phyloP scores from a whole-genome alignment of 345 rosid genomes.

The Syzygium aromaticum region DNA sequence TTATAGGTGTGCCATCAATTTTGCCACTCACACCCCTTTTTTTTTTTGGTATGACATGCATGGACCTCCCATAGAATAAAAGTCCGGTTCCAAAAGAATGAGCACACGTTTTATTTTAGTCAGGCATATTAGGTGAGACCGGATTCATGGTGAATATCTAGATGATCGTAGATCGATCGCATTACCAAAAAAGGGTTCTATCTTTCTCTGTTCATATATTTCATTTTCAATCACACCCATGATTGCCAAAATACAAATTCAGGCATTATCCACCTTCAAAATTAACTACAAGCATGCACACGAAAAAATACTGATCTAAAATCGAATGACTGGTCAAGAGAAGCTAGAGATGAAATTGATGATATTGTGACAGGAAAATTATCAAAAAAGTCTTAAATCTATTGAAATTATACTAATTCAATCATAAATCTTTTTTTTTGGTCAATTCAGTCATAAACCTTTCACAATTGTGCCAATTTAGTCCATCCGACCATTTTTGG shows the following conservation, averaged over 20 bases:
- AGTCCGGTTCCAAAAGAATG: not conserved
- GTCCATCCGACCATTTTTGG: no score
- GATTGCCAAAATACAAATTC: no score
- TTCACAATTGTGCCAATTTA: no score
- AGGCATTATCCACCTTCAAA: not conserved
- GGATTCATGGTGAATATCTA: not conserved
- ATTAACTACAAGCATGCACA: no score
- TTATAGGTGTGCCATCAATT: not conserved
- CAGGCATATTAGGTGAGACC: not conserved
- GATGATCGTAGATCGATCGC: not conserved
- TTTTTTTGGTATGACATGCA: not conserved
- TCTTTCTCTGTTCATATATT: not conserved
- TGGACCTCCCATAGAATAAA: not conserved
- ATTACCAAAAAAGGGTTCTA: not conserved
- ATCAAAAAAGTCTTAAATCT: no score
- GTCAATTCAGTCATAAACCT: no score
- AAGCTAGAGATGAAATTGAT: not conserved
- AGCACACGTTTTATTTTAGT: not conserved
- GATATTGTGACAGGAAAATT: not conserved
- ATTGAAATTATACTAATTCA: no score
- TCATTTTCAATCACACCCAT: not conserved
- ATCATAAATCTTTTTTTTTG: no score
- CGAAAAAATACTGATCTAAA: no score
- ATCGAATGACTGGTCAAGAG: not conserved
- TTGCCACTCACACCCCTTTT: not conserved